Base-by-base conservation (phyloP, 2,329 filamentous ascomycete genomes). In the Epichloe festucae region DNA sequence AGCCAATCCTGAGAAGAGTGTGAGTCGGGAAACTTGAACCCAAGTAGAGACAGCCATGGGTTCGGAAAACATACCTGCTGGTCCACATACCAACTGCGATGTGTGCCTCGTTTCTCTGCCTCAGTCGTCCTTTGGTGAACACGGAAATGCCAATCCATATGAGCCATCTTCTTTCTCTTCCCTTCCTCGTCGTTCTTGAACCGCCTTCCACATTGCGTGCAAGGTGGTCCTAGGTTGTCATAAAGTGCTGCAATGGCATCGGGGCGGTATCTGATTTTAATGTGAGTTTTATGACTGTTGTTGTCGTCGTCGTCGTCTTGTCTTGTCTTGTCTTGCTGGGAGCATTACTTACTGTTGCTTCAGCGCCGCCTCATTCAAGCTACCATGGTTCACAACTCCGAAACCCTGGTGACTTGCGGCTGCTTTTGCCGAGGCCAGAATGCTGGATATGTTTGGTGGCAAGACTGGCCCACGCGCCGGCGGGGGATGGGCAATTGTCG, bases 71-170 rank as follows among this genome's bases (percentile, higher is more conserved):
- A 70, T 75, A 88, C 85, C 70, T 84, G 76, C 70, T 95, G 87
- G 62, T 94, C 88, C 47, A 95, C 83, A 65, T 95, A 96, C 89
- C 89, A 97, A 67, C 89, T 94, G 36, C 93, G 84, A 63, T 94
- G 90, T 60, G 94, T 87, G 35, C 87, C 89, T 55, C 88, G 80
- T 65, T 88, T 91, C 62, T 88, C 83, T 14, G 87, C 84, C 59
- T 97, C 91, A 3, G 83, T 82, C 69, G 94, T 88, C 45, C 89
- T 84, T 62, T 90, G 86, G 62, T 96, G 91, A 23, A 91, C 90
- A 52, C 85, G 84, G 71, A 98, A 98, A 68, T 98, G 93, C 93
- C 93, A 98, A 68, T 98, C 93, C 74, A 98, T 84, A 65, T 98
- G 93, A 3, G 85, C 82, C 23, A 84, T 87, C 71, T 97, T 97